phyloP scores from a whole-genome alignment of 768 basidiomycete species.

The Basidioascus undulatus region DNA sequence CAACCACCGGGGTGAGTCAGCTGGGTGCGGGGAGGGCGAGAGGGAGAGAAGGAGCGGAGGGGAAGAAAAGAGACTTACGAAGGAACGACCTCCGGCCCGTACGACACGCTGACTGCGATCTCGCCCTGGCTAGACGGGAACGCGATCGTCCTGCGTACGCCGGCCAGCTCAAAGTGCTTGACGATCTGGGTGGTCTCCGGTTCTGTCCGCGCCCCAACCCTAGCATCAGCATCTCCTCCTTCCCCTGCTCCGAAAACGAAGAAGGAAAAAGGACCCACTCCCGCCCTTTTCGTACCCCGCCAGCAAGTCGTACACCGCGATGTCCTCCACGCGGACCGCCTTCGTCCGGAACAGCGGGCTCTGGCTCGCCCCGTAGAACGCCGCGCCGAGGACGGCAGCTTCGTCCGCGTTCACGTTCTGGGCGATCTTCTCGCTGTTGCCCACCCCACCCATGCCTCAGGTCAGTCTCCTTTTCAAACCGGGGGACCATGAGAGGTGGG shows the following conservation, averaged over 20 bases:
- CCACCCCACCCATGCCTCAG: not conserved
- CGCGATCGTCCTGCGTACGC: not conserved
- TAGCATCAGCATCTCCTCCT: no score
- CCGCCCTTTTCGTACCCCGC: slow-evolving; percentile 29
- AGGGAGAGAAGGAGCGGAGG: not conserved
- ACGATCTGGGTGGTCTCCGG: not conserved
- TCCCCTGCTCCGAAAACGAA: not conserved
- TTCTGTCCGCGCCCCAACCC: not conserved
- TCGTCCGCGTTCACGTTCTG: slow-evolving; percentile 94
- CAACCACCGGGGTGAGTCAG: no score
- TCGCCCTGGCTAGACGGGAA: not conserved
- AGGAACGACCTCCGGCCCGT: not conserved
- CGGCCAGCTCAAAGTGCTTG: not conserved
- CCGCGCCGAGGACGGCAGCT: slow-evolving; percentile 81
- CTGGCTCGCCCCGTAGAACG: slow-evolving; percentile 67
- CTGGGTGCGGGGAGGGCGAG: not conserved
- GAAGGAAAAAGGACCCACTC: not conserved
- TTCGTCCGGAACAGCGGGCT: slow-evolving; percentile 88
- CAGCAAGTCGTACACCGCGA: slow-evolving; percentile 47
- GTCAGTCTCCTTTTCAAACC: not conserved
- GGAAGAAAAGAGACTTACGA: not conserved
- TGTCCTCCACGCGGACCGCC: slow-evolving; percentile 61
- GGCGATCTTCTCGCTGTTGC: slow-evolving; percentile 49
- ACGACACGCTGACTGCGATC: not conserved
- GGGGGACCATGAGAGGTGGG: not conserved